Evolutionary conservation across 2,329 filamentous ascomycete genomes (phyloP), one percentile per base, ranked within the genome.

Genomic region (Penicillium sp.): DNA sequence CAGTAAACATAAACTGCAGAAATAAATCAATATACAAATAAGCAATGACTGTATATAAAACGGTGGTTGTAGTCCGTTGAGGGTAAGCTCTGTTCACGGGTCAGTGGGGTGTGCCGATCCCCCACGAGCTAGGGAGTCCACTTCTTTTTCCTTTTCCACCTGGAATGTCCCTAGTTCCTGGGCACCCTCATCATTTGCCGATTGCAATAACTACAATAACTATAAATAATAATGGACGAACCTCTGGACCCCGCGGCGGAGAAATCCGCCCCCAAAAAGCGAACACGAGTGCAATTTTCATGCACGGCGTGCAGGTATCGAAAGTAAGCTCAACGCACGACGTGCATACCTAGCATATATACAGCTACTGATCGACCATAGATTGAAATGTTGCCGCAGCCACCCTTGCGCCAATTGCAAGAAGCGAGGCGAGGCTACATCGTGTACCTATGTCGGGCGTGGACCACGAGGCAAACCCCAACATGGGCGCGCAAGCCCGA

Each of bases 281-380:
- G 71, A 56, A 72, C 67, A 33, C 58, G 72, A 40, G 72, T 75
- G n/a, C 72, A 75, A 58, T 68, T 74, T 44, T 75, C 72, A 16
- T 75, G 72, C 57, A 75, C 70, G n/a, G 67, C 70, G 13, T 75
- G 72, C 59, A 66, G 72, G 61, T 67, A 59, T 38, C 68, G 72
- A 48, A 75, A 75, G 72, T 74, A 66, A 48, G 69, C 40, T 53
- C 40, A 47, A 65, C 34, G 53, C 40, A 43, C 31, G 2, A 19
- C 16, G 33, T 41, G 5, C 40, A 21, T n/a, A 39, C 34, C 29
- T 41, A n/a, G 31, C 23, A 44, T 23, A 13, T 44, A 5, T 23
- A 9, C 27, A 38, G 5, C 23, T 23, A 16, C 34, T 60, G 31
- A 61, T 50, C 11, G 13, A 10, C 8, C 7, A 3, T 44, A 75